Base-by-base conservation (phyloP, 2,329 filamentous ascomycete genomes). In the Stachybotrys chlorohalonatus region DNA sequence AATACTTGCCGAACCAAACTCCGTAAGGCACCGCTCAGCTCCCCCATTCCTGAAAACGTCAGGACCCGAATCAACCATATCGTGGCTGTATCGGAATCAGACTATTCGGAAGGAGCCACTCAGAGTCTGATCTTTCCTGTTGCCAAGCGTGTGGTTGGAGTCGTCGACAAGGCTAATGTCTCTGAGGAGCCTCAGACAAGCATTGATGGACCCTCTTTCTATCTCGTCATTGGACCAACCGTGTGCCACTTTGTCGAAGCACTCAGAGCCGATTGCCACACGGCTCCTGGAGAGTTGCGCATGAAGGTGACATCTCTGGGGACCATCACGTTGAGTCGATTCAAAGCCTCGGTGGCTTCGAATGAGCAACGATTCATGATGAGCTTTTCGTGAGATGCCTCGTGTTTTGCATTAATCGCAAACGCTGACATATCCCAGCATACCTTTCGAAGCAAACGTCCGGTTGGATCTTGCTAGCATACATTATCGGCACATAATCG, bases 341-440 rank as follows among this genome's bases (percentile, higher is more conserved):
- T 83, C 57, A 73, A 72, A 53, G 77, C 78, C 1, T 78, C 78
- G 36, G 76, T 78, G 60, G 67, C 69, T 2, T 70, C 73, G 3
- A 75, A 80, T 55, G 79, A 83, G 59, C 80, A 83, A 63, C 71
- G 80, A 15, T 83, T 83, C 60, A 73, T 76, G 42, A 72, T 83
- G 59, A 70, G 73, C 31, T 83, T 83, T 61, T 76, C 79, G 75
- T 80, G 68, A 67, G 24, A 24, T 2, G 74, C 57, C 32, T 39
- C 6, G n/a, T 36, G 3, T 45, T 9, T 3, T n/a, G 31, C 31
- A 16, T 42, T 42, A 7, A 7, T 7, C 16, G 9, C 13, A 31
- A 15, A 51, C 50, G 31, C 31, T 52, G 46, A 53, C 52, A 47
- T 48, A 1, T n/a, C 16, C 6, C 51, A 77, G 74, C 30, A 58